Percentiles rank a stretch among this genome's conserved stretches.
Conservation (phyloP, 768 basidiomycete species). For the Lepiota brunneoincarnata region DNA sequence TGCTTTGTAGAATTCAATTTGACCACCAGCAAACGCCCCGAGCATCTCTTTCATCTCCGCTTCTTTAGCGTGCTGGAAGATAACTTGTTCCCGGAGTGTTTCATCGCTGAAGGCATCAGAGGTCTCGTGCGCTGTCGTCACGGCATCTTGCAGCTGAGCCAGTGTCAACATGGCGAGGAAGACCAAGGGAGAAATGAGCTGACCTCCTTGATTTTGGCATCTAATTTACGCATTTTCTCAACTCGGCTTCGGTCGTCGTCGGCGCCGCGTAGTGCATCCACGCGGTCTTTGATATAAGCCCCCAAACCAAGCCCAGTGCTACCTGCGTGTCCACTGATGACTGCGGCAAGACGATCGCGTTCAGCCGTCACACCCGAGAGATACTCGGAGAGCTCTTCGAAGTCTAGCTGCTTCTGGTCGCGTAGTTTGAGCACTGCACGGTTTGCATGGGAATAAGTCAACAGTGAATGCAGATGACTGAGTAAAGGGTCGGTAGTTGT, state of each 20-base stretch:
- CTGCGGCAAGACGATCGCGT: conserved; percentile 86
- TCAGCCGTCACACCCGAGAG: conserved; percentile 90
- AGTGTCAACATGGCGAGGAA: conserved; percentile 10
- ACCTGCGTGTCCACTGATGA: conserved; percentile 86
- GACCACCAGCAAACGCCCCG: conserved; percentile 84
- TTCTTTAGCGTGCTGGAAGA: conserved; percentile 89
- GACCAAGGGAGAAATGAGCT: conserved; percentile 15
- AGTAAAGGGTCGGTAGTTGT: conserved; percentile 92
- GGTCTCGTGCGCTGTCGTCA: conserved; percentile 91
- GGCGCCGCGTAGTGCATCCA: conserved; percentile 87
- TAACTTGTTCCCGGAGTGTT: conserved; percentile 84
- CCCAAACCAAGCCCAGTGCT: conserved; percentile 81
- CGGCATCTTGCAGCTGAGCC: conserved; percentile 88
- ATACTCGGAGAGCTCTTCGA: conserved; percentile 95
- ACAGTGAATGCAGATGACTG: conserved; percentile 82
- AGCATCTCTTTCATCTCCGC: conserved; percentile 98
- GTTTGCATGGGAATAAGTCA: conserved; percentile 93
- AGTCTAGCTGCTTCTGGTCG: conserved; percentile 98
- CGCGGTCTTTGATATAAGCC: conserved; percentile 88
- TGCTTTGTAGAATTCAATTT: conserved; percentile 92
- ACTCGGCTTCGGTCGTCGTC: conserved; percentile 93
- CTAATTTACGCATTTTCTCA: conserved; percentile 91
- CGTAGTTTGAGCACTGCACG: conserved; percentile 92
- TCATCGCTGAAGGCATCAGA: conserved; percentile 96
- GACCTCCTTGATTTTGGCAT: conserved; percentile 94